Conservation (phyloP, 2,329 filamentous ascomycete species). For the Colletotrichum filicis region DNA sequence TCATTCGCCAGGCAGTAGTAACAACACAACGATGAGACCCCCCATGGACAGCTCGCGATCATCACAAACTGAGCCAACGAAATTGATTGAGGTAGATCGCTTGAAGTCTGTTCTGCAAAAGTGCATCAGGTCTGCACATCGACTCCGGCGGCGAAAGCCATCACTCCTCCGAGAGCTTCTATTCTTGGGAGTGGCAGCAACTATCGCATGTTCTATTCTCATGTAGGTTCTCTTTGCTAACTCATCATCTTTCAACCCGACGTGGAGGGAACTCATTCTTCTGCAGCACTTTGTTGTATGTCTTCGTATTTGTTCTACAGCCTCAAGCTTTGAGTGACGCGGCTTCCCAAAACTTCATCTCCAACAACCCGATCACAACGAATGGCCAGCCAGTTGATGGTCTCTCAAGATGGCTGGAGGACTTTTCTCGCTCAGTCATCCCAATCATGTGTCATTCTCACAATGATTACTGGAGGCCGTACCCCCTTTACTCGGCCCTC, state of each 20-base stretch:
- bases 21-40: background rate
- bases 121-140: background rate
- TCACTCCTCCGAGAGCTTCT: background rate
- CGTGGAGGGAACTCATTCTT: background rate
- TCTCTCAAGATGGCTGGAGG: background rate
- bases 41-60: background rate
- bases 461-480: conserved; percentile 6
- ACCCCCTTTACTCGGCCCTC: background rate
- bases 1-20: background rate
- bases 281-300: background rate
- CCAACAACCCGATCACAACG: background rate
- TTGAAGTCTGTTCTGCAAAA: background rate
- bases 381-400: conserved; percentile 9
- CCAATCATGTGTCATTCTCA: background rate
- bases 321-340: background rate
- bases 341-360: background rate
- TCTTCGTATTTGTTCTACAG: conserved; percentile 3
- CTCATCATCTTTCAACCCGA: background rate
- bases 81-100: background rate
- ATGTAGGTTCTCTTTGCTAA: background rate
- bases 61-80: background rate
- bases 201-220: background rate
- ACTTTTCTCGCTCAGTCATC: background rate
- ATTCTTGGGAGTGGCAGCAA: background rate
- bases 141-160: background rate